Base-by-base conservation (phyloP, 805 yeast species). In the Yamadazyma sp. region DNA sequence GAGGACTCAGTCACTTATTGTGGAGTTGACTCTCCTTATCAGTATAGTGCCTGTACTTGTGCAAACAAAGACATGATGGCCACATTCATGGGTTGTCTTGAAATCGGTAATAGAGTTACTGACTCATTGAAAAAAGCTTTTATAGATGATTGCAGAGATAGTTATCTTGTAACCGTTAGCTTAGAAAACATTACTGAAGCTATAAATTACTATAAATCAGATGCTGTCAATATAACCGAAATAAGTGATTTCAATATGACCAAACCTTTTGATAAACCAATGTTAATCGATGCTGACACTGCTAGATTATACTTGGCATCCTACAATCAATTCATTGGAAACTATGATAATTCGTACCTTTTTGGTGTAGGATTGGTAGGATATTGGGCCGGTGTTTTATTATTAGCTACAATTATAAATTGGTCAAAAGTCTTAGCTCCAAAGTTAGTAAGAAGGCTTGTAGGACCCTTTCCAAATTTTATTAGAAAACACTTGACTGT, bases 361-460 rank as follows among this genome's bases (percentile, higher is more conserved):
- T 61, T 50, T 30, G 52, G 69, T 27, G 56, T 66, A 10, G 76
- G 66, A 2, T 43, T 68, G 23, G 37, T 78, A 15, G 70, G 73
- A 0, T 75, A 69, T 43, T 75, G 80, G 79, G 70, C 60, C 4
- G 33, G 61, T 1, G 55, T 78, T 26, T 46, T 74, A 36, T 27
- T 76, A 1, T 19, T 69, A 16, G 64, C 74, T 3, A 65, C 66
- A 2, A 14, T 73, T 11, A 47, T 55, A 27, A 69, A 74, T 40
- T 69, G 76, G 71, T 21, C 55, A 4, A 47, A 53, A 23, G 49
- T 57, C 28, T 40, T 73, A 16, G 59, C 63, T 18, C 80, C 80
- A 3, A 39, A 52, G 1, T 30, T 63, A 16, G 42, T 55, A 7
- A 52, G 54, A 20, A 35, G 43, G 3, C 45, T 59, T 10, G 60